Conservation (phyloP, 129 eudicot species). For the carrot (Daucus carota) region DNA sequence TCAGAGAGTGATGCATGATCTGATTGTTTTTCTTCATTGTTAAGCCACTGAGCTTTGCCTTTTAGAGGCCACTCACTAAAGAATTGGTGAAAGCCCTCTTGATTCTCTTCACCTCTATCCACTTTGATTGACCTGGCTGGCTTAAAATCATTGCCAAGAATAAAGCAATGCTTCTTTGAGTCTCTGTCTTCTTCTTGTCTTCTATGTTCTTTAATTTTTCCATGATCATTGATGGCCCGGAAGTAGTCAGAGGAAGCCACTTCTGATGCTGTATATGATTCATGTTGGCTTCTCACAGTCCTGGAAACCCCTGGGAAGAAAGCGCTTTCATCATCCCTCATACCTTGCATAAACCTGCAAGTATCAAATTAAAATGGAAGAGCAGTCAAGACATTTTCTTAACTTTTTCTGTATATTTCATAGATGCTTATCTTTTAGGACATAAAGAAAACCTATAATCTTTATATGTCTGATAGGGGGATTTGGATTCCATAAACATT, state of each 20-base stretch:
- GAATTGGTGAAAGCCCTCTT: slow-evolving; percentile 40
- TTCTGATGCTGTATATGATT: slow-evolving; percentile 24
- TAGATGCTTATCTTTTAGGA: neutral
- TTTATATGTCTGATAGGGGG: slow-evolving; percentile 3
- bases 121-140: slow-evolving; percentile 16
- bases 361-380: neutral
- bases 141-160: slow-evolving; percentile 35
- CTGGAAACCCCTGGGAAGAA: slow-evolving; percentile 2
- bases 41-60: neutral
- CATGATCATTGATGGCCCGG: slow-evolving; percentile 10
- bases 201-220: slow-evolving; percentile 14
- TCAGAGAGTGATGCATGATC: slow-evolving; percentile 5
- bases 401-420: neutral
- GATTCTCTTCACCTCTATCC: slow-evolving; percentile 15
- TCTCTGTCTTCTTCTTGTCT: slow-evolving; percentile 13
- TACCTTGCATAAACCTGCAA: slow-evolving; percentile 30
- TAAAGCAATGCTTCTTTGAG: slow-evolving; percentile 15
- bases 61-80: slow-evolving; percentile 22
- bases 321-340: slow-evolving; percentile 30
- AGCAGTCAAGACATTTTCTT: neutral
- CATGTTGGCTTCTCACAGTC: slow-evolving; percentile 13
- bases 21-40: neutral
- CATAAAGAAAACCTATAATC: slow-evolving; percentile 6
- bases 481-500: neutral
- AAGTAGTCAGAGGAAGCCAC: neutral